These are phyloP conservation scores for Aspergillus bridgeri DNA, from an alignment of 495 filamentous ascomycete species.

Conservation along the genomic window DNA sequence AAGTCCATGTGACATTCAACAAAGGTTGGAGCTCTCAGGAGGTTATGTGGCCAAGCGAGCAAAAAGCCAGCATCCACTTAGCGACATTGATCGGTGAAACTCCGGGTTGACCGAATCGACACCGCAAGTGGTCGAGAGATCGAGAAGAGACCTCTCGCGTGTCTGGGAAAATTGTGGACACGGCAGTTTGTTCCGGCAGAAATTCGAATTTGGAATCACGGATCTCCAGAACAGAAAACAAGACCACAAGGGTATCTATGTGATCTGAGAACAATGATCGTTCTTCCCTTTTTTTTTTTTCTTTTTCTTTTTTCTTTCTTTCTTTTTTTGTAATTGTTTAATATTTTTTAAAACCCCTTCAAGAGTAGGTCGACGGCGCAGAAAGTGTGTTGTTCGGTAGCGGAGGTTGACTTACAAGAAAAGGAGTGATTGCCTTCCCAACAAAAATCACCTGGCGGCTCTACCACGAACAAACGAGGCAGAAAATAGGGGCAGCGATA, in stretches of 20 bases:
- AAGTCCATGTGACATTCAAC: background rate
- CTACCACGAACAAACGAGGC: conserved; percentile 45
- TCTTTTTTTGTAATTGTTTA: conserved; percentile 12
- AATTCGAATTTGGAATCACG: background rate
- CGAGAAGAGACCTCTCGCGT: conserved; percentile 2
- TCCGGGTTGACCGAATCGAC: background rate
- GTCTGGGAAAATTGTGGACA: background rate
- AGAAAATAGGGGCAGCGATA: conserved; percentile 16
- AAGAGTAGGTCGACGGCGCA: conserved; percentile 5
- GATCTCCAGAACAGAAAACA: background rate
- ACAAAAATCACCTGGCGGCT: conserved; percentile 15
- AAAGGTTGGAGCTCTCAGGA: background rate
- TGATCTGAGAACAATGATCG: background rate
- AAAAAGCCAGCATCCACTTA: background rate
- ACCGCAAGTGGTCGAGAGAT: background rate
- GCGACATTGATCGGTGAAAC: conserved; percentile 16
- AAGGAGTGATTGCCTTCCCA: conserved; percentile 23
- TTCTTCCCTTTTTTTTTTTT: background rate
- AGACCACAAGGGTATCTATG: background rate
- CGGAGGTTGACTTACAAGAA: conserved; percentile 26
- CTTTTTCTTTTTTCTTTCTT: background rate
- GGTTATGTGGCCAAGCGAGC: conserved; percentile 11
- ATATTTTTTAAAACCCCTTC: too few relatives aligned
- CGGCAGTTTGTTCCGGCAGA: conserved; percentile 1
- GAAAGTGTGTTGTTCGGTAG: conserved; percentile 6